phyloP scores from a whole-genome alignment of 176 grass and related monocot genomes.

The Oryza coarctata region DNA sequence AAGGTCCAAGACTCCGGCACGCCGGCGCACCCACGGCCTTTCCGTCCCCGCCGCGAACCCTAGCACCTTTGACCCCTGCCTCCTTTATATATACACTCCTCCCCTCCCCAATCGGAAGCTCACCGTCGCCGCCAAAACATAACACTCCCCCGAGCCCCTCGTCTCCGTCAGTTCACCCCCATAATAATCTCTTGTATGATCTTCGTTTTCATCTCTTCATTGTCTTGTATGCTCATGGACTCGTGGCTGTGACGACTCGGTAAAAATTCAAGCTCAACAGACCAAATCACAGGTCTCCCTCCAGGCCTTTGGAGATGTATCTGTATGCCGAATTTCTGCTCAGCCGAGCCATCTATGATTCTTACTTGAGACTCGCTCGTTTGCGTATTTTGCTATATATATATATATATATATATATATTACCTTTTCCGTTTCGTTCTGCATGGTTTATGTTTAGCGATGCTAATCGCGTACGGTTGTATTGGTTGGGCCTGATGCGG shows the following conservation, averaged over 20 bases:
- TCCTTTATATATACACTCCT: background rate
- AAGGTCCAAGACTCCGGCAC: background rate
- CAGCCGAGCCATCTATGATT: constrained; percentile 29
- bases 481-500: constrained; percentile 33
- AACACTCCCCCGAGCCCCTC: background rate
- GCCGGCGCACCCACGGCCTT: background rate
- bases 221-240: background rate
- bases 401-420: too few relatives aligned
- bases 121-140: background rate
- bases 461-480: background rate
- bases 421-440: background rate
- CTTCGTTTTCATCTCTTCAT: background rate
- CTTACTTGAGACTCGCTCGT: too few relatives aligned
- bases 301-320: constrained; percentile 30
- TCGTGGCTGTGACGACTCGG: constrained; percentile 57
- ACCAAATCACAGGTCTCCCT: constrained; percentile 75
- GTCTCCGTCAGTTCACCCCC: background rate
- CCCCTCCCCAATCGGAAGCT: background rate
- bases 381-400: too few relatives aligned
- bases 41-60: background rate
- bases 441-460: background rate
- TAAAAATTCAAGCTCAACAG: constrained; percentile 95
- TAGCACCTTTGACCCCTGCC: background rate
- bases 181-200: too few relatives aligned
- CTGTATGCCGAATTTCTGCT: constrained; percentile 69